Base-by-base conservation (phyloP, 176 grass and related monocot species). In the Thinopyrum elongatum region DNA sequence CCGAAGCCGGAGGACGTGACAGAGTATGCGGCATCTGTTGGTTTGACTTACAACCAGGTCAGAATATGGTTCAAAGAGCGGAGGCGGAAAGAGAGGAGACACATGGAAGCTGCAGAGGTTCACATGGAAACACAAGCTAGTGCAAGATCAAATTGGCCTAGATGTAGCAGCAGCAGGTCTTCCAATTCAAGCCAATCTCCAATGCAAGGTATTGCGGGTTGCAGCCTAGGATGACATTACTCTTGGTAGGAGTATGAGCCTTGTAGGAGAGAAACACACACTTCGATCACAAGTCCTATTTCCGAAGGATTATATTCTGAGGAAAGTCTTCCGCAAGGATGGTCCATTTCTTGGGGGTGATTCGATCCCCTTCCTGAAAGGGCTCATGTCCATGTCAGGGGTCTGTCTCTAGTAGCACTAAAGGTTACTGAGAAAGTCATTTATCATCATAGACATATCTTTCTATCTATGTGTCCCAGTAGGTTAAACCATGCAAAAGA, bases 1-100 rank as follows among this genome's bases (percentile, higher is more conserved):
- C 97, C 97, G 16, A 91, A 94, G 74, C 90, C 90, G 53, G 72
- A 80, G 76, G 84, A 89, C 29, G 83, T 99, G 78, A 78, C 74
- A 58, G 84, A 90, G 82, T 94, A 91, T 84, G 94, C 97, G 41
- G 42, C 86, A 39, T 88, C 76, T 66, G 86, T 97, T 31, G 89
- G 87, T 83, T 85, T 99, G 62, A 83, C 97, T 70, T 91, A 94
- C 85, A 97, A 26, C 61, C 97, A 99, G 81, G 87, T 99, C 8
- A 91, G 89, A 35, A 88, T 92, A 42, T 99, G 97, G 97, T 99
- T 99, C 91, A 87, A 89, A 84, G 94, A 99, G 76, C 91, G 94
- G 83, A 99, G 97, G 91, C 94, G 97, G 76, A 99, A 97, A 89
- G 89, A 96, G 55, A 96, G 87, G 82, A 94, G 55, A 86, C 82